Evolutionary conservation across 2,329 filamentous ascomycete genomes (phyloP).

Genomic region (Annulohypoxylon truncatum): DNA sequence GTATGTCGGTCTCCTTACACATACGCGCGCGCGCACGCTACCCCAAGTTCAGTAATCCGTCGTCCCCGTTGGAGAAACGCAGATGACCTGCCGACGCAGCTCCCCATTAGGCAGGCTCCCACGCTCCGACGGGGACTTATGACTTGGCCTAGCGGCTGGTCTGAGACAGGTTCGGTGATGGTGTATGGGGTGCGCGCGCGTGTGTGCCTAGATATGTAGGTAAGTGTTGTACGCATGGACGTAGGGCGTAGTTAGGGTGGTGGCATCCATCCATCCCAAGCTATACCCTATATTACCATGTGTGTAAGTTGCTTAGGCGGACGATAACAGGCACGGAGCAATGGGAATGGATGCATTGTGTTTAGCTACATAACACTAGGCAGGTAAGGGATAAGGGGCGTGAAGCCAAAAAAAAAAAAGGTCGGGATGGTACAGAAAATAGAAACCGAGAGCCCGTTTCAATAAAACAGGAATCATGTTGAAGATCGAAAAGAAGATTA

Average conservation of each 20-base stretch:
- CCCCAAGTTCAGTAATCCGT: constrained; percentile 37
- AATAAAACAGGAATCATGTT: constrained; percentile 15
- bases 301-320: background rate
- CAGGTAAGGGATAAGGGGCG: constrained; percentile 9
- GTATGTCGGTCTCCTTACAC: background rate
- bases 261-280: background rate
- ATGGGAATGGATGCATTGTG: background rate
- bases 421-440: constrained; percentile 27
- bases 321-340: background rate
- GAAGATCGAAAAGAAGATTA: constrained; percentile 17
- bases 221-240: background rate
- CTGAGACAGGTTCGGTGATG: constrained; percentile 22
- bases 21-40: constrained; percentile 28
- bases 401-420: constrained; percentile 9
- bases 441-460: constrained; percentile 7
- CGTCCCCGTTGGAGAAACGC: constrained; percentile 10
- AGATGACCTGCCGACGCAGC: constrained; percentile 33
- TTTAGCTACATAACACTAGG: constrained; percentile 19
- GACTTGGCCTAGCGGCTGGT: constrained; percentile 33
- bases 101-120: constrained; percentile 36
- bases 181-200: constrained; percentile 1
- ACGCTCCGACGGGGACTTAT: constrained; percentile 29
- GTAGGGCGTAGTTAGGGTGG: constrained; percentile 6
- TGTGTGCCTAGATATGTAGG: background rate
- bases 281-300: background rate